Base-by-base conservation (phyloP, 768 basidiomycete species). In the Krasilnikovozyma curviuscula region DNA sequence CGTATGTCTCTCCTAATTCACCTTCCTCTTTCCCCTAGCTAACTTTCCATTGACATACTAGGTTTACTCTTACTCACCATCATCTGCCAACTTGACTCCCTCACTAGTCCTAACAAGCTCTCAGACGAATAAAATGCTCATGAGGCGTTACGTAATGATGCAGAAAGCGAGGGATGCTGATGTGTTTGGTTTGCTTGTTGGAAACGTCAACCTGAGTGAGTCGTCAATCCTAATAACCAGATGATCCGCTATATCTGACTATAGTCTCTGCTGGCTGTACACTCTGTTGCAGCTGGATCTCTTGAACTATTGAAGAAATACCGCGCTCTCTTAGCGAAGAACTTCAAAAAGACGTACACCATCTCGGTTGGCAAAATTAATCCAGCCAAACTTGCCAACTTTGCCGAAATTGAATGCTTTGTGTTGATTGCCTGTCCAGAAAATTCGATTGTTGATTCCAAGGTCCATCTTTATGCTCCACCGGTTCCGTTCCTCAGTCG, bases 381-480 rank as follows among this genome's bases (percentile, higher is more conserved):
- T 56, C 89, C 93, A 0, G 74, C 86, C 7, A 97, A 97, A 59
- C 71, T 97, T 19, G 91, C 79, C 8, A 98, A 97, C 64, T 97
- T 95, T 63, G 73, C 82, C 58, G 89, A 95, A 62, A 79, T 98
- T 41, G 91, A 95, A 60, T 91, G 88, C 58, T 97, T 86, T 58
- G 79, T 95, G 16, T 71, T 93, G 49, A 83, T 93, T 3, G 89
- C 89, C 2, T 98, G 93, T 63, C 81, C 80, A 0, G 89, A 98
- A 62, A 91, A 91, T 56, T 83, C 80, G 44, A 60, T 95, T 23
- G 63, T 70, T 14, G 64, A 67, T 52, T 57, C 57, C 6, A 66
- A 61, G 50, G 63, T 61, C 25, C 32, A 56, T 21, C n/a, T 32
- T 30, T 49, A 19, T 25, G 33, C 31, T 42, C 14, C 30, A 3